These are phyloP conservation scores for Neofusicoccum umdonicola DNA, from an alignment of 2,329 filamentous ascomycete genomes.

Conservation along the genomic window DNA sequence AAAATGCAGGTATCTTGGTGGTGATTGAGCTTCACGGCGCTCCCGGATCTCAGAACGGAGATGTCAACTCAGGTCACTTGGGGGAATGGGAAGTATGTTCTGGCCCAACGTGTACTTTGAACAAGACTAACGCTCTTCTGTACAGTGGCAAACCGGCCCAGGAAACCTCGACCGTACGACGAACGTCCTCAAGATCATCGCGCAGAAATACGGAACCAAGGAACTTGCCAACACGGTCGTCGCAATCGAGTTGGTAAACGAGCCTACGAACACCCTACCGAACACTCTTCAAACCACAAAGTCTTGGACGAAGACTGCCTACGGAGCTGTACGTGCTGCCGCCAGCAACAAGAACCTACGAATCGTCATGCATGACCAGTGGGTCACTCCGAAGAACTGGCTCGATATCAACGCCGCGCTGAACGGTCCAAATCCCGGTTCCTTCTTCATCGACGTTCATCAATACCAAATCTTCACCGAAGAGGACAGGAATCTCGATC, in stretches of 20 bases:
- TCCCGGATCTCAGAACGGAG: constrained; percentile 56
- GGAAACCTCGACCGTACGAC: constrained; percentile 41
- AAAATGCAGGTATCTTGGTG: constrained; percentile 44
- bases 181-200: constrained; percentile 38
- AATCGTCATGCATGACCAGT: constrained; percentile 51
- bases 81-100: constrained; percentile 5
- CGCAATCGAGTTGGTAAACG: constrained; percentile 45
- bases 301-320: constrained; percentile 38
- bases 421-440: constrained; percentile 54
- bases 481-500: constrained; percentile 36
- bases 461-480: constrained; percentile 45
- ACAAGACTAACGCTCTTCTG: constrained; percentile 11
- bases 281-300: constrained; percentile 35
- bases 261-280: constrained; percentile 47
- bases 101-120: neutral
- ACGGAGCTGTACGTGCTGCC: constrained; percentile 51
- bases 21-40: constrained; percentile 53
- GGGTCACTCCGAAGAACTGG: constrained; percentile 58
- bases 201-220: constrained; percentile 39
- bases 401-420: constrained; percentile 32
- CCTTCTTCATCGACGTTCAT: constrained; percentile 61
- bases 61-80: constrained; percentile 37
- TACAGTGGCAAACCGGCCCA: constrained; percentile 28
- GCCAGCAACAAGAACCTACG: constrained; percentile 51
- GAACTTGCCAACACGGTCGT: constrained; percentile 43